Evolutionary conservation across 75 land plant genomes (phyloP), one percentile per base, ranked within the genome.

Genomic region (Picea sitchensis): DNA sequence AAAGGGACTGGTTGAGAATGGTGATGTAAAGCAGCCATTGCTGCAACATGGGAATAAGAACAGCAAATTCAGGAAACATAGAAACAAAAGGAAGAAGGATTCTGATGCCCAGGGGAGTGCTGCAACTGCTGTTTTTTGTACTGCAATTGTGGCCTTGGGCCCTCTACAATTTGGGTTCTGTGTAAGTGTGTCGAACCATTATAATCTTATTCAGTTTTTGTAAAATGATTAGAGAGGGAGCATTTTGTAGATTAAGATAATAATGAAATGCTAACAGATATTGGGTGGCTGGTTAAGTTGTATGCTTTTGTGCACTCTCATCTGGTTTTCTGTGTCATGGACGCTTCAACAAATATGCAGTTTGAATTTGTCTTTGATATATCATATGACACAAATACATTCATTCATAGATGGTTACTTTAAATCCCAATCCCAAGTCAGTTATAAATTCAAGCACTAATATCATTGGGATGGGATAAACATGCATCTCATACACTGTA

Each of bases 81-180:
- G 62, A 11, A 20, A 61, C 62, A 17, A 3, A 15, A 11, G n/a
- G 5, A 41, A 41, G 44, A 41, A 41, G 5, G 44, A 41, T 41
- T 41, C 44, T 41, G 44, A 41, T 41, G 44, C 44, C 6, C 62
- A 20, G 62, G 62, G n/a, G n/a, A 20, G 64, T 21, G 21, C 9
- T 15, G 18, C 20, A 74, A 56, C 87, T 59, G 94, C 90, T 65
- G 69, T 94, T 58, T 83, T 91, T 34, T 91, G 98, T 58, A 95
- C 96, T 31, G 73, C 88, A 32, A 88, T 96, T 75, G 99, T 94
- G 18, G 97, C 99, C 71, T 84, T 96, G 17, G 92, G 92, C 8
- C 97, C 99, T 14, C 86, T 94, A 38, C 92, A 96, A 51, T 91
- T 96, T 79, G 99, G 98, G 2, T 94, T 91, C 83, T 91, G 95